Conservation (phyloP, 2,329 filamentous ascomycete species). For the Penicillium sp. region DNA sequence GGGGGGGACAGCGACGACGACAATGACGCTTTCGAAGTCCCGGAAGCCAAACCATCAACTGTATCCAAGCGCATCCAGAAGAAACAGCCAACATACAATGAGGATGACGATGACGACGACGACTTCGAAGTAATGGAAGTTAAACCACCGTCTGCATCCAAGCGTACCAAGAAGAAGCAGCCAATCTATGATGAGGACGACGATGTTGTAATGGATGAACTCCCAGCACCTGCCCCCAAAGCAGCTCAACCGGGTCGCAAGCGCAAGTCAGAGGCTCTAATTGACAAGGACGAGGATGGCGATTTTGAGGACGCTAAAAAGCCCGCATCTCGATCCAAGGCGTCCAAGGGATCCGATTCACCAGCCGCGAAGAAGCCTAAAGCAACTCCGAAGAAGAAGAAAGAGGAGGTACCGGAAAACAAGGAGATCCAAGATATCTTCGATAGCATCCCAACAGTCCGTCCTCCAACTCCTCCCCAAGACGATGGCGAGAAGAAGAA, state of each 20-base stretch:
- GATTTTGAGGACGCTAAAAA: conserved; percentile 65
- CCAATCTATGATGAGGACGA: conserved; percentile 34
- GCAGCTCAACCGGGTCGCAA: conserved; percentile 45
- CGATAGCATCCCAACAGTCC: conserved; percentile 79
- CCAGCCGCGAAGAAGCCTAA: conserved; percentile 49
- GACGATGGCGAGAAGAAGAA: conserved; percentile 67
- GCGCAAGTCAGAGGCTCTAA: conserved; percentile 57
- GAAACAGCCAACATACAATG: conserved; percentile 26
- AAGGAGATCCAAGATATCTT: conserved; percentile 79
- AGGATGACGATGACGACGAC: conserved; percentile 53
- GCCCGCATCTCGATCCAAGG: conserved; percentile 38
- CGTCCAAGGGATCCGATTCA: conserved; percentile 35
- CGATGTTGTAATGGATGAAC: conserved; percentile 57
- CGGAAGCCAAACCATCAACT: conserved; percentile 61
- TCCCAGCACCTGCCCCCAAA: conserved; percentile 49
- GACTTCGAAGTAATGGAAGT: conserved; percentile 66
- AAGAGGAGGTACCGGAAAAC: conserved; percentile 61
- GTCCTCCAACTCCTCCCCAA: conserved; percentile 79
- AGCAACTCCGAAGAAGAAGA: conserved; percentile 63
- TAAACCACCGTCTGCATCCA: conserved; percentile 59
- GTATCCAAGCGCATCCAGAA: conserved; percentile 47
- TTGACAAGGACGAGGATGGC: conserved; percentile 54
- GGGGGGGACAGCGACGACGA: conserved; percentile 53
- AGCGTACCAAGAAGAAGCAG: conserved; percentile 39
- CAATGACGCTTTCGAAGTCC: conserved; percentile 65